Evolutionary conservation across 306 rosid species (phyloP).

Genomic region (Styphnolobium japonicum): DNA sequence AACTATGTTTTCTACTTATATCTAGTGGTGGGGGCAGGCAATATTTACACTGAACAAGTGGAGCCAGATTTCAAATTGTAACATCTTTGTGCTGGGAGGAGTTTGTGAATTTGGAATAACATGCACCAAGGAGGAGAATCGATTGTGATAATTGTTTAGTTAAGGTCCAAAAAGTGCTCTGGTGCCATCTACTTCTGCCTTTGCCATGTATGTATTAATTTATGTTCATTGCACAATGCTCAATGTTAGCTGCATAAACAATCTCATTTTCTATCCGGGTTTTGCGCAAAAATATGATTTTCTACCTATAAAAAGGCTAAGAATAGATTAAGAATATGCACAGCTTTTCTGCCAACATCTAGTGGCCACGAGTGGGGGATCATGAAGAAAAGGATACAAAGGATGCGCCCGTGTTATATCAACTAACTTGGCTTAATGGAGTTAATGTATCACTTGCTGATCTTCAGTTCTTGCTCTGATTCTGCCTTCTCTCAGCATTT

Average conservation of each 20-base stretch:
- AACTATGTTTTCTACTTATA: not conserved
- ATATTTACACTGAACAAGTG: not conserved
- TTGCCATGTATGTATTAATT: not conserved
- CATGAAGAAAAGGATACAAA: not conserved
- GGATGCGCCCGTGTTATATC: not conserved
- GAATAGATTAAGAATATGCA: conserved; percentile 3
- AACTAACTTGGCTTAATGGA: conserved; percentile 19
- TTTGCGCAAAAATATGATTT: conserved; percentile 10
- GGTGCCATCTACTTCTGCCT: not conserved
- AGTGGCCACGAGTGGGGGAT: not conserved
- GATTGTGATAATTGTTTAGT: not conserved
- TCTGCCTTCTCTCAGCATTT: not conserved
- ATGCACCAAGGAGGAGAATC: conserved; percentile 8
- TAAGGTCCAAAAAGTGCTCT: conserved; percentile 11
- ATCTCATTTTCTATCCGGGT: conserved; percentile 13
- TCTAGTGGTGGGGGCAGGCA: not conserved
- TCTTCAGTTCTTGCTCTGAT: conserved; percentile 20
- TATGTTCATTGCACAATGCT: conserved; percentile 30
- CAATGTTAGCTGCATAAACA: conserved; percentile 29
- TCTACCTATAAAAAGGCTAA: conserved; percentile 3
- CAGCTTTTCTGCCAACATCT: conserved; percentile 17
- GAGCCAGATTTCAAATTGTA: conserved; percentile 20
- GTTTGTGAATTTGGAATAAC: conserved; percentile 10
- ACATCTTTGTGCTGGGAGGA: not conserved
- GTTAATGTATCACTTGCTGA: conserved; percentile 8